phyloP scores from a whole-genome alignment of 169 alveolate genomes.

The Amoebophrya sp. region DNA sequence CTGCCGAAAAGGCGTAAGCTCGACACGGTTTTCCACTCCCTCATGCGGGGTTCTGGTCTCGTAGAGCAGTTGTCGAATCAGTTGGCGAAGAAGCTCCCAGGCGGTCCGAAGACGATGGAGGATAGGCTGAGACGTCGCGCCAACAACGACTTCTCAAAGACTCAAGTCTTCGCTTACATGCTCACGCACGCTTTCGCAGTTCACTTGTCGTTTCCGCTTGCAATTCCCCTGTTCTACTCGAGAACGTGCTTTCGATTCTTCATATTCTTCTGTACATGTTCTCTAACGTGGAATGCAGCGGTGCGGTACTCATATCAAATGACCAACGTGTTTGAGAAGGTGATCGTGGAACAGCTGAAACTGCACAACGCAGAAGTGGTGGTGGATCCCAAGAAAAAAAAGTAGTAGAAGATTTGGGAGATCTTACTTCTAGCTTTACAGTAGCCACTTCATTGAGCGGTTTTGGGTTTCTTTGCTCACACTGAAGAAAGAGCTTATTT shows the following conservation, averaged over 20 bases:
- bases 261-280: background rate
- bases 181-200: background rate
- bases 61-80: no score
- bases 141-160: background rate
- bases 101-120: background rate
- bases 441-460: no score
- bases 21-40: background rate
- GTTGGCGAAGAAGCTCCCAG: background rate
- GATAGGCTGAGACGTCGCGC: background rate
- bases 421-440: no score
- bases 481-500: no score
- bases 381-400: no score
- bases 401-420: no score
- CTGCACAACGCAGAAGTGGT: no score
- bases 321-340: background rate
- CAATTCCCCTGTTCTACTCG: background rate
- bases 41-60: background rate
- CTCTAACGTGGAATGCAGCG: background rate
- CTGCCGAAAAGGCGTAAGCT: background rate
- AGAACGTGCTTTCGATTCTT: background rate
- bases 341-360: background rate
- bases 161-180: background rate
- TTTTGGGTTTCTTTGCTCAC: no score
- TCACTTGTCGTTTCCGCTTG: background rate
- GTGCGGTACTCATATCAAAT: background rate